Percentiles rank a stretch among this genome's conserved stretches.
Evolutionary conservation across 208 protist species (phyloP).

Genomic region (Strigomonas culicis): DNA sequence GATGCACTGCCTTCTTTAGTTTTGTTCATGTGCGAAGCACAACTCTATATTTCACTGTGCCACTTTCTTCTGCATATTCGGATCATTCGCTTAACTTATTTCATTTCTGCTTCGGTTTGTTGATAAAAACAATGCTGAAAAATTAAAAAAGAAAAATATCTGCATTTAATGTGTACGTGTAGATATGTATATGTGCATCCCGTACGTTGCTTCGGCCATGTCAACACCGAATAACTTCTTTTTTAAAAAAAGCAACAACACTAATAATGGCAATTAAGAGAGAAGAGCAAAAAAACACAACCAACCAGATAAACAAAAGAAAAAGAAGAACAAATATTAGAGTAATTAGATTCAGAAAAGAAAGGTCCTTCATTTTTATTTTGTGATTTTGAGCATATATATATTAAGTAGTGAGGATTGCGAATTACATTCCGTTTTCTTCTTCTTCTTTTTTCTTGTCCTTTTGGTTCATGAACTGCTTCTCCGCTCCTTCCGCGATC

Average conservation of each 20-base stretch:
- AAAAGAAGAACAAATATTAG: conserved; percentile 11
- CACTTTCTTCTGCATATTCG: no score
- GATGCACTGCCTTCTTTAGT: no score
- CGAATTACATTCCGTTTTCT: neutral
- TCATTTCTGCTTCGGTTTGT: no score
- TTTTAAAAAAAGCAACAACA: conserved; percentile 13
- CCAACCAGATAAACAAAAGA: neutral
- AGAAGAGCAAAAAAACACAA: neutral
- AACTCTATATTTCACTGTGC: no score
- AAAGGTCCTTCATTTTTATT: neutral
- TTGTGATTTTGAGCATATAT: conserved; percentile 6
- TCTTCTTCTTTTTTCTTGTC: neutral
- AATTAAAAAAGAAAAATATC: no score
- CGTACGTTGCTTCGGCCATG: no score
- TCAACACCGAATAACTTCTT: no score
- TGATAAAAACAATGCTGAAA: no score
- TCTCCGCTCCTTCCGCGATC: neutral
- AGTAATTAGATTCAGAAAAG: neutral
- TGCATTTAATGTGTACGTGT: no score
- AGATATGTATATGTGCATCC: no score
- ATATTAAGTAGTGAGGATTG: neutral
- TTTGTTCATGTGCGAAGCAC: no score
- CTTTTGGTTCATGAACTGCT: neutral
- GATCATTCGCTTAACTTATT: no score
- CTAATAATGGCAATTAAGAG: neutral